Percentiles rank a stretch among this genome's conserved stretches.
Conservation (phyloP, 345 rosid species). For the Rhizophora mangle region DNA sequence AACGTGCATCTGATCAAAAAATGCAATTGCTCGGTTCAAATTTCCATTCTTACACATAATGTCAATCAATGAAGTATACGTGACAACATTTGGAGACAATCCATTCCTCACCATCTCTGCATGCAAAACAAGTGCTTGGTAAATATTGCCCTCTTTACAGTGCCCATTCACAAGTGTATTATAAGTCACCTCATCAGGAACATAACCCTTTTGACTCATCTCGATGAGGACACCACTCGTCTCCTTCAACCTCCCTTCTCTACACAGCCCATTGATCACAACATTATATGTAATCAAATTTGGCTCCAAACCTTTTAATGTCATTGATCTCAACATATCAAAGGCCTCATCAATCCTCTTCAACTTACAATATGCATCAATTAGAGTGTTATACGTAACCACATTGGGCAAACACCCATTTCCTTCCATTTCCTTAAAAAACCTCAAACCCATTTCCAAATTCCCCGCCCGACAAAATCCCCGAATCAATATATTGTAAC, state of each 20-base stretch:
- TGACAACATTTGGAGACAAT: constrained; percentile 71
- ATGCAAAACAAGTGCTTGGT: constrained; percentile 79
- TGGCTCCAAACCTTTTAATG: constrained; percentile 59
- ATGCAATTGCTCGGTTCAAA: constrained; percentile 71
- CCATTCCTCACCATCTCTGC: constrained; percentile 71
- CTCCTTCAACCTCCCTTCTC: constrained; percentile 78
- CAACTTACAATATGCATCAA: constrained; percentile 63
- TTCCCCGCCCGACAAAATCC: constrained; percentile 73
- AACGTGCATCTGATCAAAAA: constrained; percentile 75
- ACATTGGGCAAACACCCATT: constrained; percentile 72
- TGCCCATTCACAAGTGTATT: constrained; percentile 81
- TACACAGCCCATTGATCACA: constrained; percentile 68
- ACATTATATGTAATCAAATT: constrained; percentile 78
- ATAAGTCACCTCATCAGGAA: constrained; percentile 70
- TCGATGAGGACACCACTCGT: constrained; percentile 46
- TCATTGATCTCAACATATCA: constrained; percentile 55
- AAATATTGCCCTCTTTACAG: constrained; percentile 73
- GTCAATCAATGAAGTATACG: constrained; percentile 78
- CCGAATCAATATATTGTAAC: constrained; percentile 76
- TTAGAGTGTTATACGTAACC: constrained; percentile 76
- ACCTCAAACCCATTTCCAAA: constrained; percentile 52
- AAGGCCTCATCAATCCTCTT: constrained; percentile 57
- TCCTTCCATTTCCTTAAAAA: constrained; percentile 61
- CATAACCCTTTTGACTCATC: constrained; percentile 57
- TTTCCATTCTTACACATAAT: constrained; percentile 82